Percentiles rank a stretch among this genome's conserved stretches.
Conservation (phyloP, 2,329 filamentous ascomycete species). For the Coniella vitis region DNA sequence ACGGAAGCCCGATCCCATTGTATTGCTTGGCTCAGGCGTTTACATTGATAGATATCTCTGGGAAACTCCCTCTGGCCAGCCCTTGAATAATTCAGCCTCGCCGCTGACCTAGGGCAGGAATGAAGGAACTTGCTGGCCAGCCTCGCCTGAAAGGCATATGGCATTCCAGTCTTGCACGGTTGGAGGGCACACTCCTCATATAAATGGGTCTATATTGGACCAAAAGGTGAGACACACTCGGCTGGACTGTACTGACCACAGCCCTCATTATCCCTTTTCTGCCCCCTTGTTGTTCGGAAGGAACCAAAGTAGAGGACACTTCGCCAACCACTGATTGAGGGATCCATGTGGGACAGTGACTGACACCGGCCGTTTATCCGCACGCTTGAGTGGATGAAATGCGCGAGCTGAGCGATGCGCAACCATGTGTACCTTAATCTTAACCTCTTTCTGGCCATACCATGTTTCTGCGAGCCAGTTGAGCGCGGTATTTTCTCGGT, state of each 20-base stretch:
- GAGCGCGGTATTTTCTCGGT: not conserved
- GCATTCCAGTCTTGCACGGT: conserved; percentile 5
- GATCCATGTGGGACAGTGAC: conserved; percentile 1
- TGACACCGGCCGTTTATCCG: conserved; percentile 5
- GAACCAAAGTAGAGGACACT: not conserved
- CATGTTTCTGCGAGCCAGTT: not conserved
- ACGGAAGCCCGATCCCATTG: not conserved
- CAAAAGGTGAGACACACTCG: conserved; percentile 8
- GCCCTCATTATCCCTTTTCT: conserved; percentile 6
- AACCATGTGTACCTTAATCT: conserved; percentile 4
- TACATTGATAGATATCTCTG: conserved; percentile 4
- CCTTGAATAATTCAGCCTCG: conserved; percentile 8
- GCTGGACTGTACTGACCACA: not conserved
- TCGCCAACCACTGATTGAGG: not conserved
- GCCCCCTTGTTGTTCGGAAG: conserved; percentile 5
- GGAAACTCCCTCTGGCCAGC: not conserved
- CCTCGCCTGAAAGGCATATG: conserved; percentile 7
- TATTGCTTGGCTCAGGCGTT: not conserved
- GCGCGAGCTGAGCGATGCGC: not conserved
- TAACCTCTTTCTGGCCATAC: conserved; percentile 1
- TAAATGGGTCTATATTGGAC: not conserved
- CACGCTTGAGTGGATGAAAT: not conserved
- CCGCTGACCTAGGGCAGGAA: conserved; percentile 9
- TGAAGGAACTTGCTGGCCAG: not conserved
- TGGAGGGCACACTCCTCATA: conserved; percentile 2